Base-by-base conservation (phyloP, 176 grass and related monocot genomes). In the Phyllostachys edulis region DNA sequence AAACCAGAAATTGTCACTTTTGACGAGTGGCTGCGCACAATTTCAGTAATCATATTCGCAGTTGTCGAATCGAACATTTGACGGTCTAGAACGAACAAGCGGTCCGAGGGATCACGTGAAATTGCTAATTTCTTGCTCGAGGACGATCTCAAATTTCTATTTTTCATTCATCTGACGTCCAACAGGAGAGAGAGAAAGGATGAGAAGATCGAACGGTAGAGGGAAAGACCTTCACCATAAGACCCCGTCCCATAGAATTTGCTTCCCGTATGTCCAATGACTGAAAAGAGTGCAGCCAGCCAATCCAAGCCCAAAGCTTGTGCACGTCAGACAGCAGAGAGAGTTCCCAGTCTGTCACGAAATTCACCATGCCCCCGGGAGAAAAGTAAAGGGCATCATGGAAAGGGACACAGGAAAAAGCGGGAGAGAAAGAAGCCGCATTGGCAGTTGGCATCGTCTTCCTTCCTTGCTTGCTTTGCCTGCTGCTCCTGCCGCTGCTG, bases 321-420 rank as follows among this genome's bases (percentile, higher is more conserved):
- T 78, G 18, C 47, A 14, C 51, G 45, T 18, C 24, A 61, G 21
- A 45, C 11, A 29, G 24, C 23, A 5, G 59, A 72, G 24, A 40
- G 72, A 52, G 41, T 49, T 29, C n/a, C 70, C 70, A 36, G 6
- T 36, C 26, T 11, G 26, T 29, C 26, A 73, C 6, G 59, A 34
- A 54, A 20, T 42, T 69, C 36, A 41, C 8, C 36, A 21, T 32
- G 37, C 41, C 4, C 24, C 4, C 72, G 51, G 37, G 45, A 42
- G 45, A 75, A 75, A 80, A 63, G 42, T 36, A 23, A 63, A 65
- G 64, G 24, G 13, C 18, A 24, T 32, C 83, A 16, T 90, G 80
- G 50, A 87, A 69, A 89, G 50, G 16, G 40, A 2, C 11, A 63
- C 6, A 34, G 11, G 21, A 1, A 39, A 41, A 84, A 15, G 8